Percentiles rank a stretch among this genome's conserved stretches.
phyloP scores from a whole-genome alignment of 257 asterid species.

The Solanum etuberosum region DNA sequence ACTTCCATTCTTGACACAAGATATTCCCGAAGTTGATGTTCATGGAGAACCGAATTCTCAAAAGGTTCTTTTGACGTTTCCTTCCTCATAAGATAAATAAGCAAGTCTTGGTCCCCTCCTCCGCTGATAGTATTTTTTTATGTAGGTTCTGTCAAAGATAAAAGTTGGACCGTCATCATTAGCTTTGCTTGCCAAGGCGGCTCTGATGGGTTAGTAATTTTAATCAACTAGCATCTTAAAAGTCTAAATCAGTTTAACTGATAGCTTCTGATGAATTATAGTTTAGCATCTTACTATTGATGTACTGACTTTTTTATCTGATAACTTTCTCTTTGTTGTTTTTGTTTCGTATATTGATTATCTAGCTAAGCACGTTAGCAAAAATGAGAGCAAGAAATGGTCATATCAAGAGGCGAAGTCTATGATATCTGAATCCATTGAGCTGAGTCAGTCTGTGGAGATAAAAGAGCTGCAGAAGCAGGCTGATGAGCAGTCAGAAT shows the following conservation, averaged over 20 bases:
- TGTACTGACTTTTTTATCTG: background rate
- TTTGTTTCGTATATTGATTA: conserved; percentile 2
- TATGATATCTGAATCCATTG: conserved; percentile 68
- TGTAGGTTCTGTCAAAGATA: conserved; percentile 80
- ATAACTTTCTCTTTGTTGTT: background rate
- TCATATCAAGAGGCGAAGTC: conserved; percentile 59
- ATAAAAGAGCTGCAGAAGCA: conserved; percentile 59
- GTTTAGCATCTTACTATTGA: background rate
- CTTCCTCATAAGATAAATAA: background rate
- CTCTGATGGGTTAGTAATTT: conserved; percentile 71
- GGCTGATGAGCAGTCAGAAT: conserved; percentile 65
- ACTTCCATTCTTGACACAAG: conserved; percentile 57
- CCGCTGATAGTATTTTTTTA: background rate
- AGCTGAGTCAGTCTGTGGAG: conserved; percentile 69
- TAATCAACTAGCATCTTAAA: background rate
- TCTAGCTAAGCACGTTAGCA: conserved; percentile 73
- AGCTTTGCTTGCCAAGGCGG: conserved; percentile 76
- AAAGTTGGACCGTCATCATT: conserved; percentile 85
- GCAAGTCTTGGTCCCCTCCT: background rate
- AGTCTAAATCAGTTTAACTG: background rate
- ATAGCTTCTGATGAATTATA: background rate
- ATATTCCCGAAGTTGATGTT: conserved; percentile 46
- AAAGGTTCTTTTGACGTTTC: conserved; percentile 39
- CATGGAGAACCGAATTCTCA: conserved; percentile 48
- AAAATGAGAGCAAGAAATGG: conserved; percentile 72